A percentile compares a stretch with the other conserved stretches of the same genome.
phyloP scores from a whole-genome alignment of 2,329 filamentous ascomycete species.

The Exophiala sp. region DNA sequence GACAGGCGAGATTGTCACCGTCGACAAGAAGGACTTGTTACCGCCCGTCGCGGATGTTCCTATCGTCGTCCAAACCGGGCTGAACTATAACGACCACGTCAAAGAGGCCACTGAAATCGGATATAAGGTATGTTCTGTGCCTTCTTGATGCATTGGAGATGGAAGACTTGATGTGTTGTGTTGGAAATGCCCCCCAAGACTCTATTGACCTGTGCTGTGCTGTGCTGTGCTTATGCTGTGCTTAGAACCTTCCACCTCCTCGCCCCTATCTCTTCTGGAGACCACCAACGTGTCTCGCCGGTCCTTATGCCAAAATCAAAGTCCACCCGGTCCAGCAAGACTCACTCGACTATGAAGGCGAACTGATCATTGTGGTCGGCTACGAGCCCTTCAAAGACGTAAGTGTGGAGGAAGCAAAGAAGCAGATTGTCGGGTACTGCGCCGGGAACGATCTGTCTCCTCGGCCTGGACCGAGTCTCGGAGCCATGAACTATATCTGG shows the following conservation, averaged over 20 bases:
- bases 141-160: too few relatives aligned
- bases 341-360: constrained; percentile 6
- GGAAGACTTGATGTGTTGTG: too few relatives aligned
- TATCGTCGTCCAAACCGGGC: constrained; percentile 3
- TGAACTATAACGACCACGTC: constrained; percentile 14
- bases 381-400: constrained; percentile 5
- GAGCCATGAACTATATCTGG: constrained; percentile 34
- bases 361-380: constrained; percentile 8
- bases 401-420: constrained; percentile 23
- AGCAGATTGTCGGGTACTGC: constrained; percentile 38
- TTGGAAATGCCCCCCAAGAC: too few relatives aligned
- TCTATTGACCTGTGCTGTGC: too few relatives aligned
- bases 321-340: background rate
- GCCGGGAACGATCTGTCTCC: constrained; percentile 37
- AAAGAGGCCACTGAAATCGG: constrained; percentile 5
- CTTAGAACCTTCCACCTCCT: background rate
- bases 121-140: background rate
- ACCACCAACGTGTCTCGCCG: background rate
- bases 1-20: too few relatives aligned
- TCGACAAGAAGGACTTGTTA: too few relatives aligned
- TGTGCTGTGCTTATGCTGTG: background rate
- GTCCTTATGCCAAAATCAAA: background rate
- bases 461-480: constrained; percentile 35
- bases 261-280: background rate
- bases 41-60: background rate